Evolutionary conservation across 2,329 filamentous ascomycete species (phyloP).

Genomic region (Nannizziopsis barbatae): DNA sequence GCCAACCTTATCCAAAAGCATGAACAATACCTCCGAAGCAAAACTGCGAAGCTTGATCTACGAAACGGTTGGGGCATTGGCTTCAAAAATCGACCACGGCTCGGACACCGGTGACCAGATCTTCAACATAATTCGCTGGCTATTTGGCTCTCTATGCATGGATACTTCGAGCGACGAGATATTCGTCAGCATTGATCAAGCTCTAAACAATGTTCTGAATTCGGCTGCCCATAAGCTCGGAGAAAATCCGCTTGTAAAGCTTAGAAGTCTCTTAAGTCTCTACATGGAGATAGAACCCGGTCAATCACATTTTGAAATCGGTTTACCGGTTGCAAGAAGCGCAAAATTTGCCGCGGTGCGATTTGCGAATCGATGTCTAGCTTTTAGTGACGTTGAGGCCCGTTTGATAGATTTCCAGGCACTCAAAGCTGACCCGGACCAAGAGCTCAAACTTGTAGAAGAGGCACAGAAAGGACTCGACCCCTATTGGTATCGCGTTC

Average conservation of each 20-base stretch:
- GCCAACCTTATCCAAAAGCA: slow-evolving; percentile 52
- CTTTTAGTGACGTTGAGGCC: slow-evolving; percentile 64
- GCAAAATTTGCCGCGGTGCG: slow-evolving; percentile 73
- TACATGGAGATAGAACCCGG: slow-evolving; percentile 49
- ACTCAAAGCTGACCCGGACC: slow-evolving; percentile 52
- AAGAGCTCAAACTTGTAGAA: slow-evolving; percentile 73
- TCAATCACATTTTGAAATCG: slow-evolving; percentile 30
- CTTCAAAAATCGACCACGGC: slow-evolving; percentile 38
- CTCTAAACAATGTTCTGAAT: slow-evolving; percentile 65
- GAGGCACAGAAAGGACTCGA: slow-evolving; percentile 84
- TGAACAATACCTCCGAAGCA: slow-evolving; percentile 49
- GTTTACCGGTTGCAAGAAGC: slow-evolving; percentile 49
- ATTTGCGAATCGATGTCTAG: slow-evolving; percentile 79
- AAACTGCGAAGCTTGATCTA: slow-evolving; percentile 70
- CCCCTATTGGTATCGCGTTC: slow-evolving; percentile 57
- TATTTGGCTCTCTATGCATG: slow-evolving; percentile 71
- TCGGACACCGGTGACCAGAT: slow-evolving; percentile 23
- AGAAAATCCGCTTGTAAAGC: slow-evolving; percentile 28
- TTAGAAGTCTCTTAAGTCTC: slow-evolving; percentile 51
- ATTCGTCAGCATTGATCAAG: slow-evolving; percentile 78
- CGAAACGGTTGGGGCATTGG: slow-evolving; percentile 76
- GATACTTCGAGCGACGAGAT: slow-evolving; percentile 64
- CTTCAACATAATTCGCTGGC: slow-evolving; percentile 55
- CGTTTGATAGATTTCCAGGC: slow-evolving; percentile 86
- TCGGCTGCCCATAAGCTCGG: slow-evolving; percentile 42